Percentiles rank a stretch among this genome's conserved stretches.
Conservation (phyloP, 176 grass and related monocot species). For the Rhynchospora breviuscula region DNA sequence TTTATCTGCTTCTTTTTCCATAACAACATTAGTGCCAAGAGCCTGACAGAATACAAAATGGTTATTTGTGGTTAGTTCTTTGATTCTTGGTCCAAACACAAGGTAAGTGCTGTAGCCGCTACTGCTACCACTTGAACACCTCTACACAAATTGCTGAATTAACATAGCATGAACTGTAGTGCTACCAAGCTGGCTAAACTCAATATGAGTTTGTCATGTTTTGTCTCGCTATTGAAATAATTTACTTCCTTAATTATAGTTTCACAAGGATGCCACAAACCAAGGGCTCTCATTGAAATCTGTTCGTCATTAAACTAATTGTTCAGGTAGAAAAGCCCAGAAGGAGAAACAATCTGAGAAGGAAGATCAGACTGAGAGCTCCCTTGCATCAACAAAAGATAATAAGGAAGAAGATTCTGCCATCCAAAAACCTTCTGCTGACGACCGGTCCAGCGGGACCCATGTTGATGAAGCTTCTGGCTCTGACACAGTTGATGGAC, state of each 20-base stretch:
- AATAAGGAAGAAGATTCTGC: constrained; percentile 43
- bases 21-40: not conserved
- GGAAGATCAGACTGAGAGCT: constrained; percentile 33
- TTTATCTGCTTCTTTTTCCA: not conserved
- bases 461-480: constrained; percentile 46
- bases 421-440: constrained; percentile 32
- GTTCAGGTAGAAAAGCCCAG: constrained; percentile 47
- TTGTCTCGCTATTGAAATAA: constrained; percentile 4
- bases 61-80: not conserved
- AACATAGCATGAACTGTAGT: not conserved
- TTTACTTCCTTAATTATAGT: constrained; percentile 17
- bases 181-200: not conserved
- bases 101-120: not conserved
- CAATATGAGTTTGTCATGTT: not conserved
- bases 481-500: constrained; percentile 39
- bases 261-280: not conserved
- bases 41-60: not conserved
- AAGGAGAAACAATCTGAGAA: constrained; percentile 44
- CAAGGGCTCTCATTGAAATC: constrained; percentile 14
- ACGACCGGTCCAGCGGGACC: constrained; percentile 39
- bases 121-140: not conserved
- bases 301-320: constrained; percentile 7
- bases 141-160: not conserved
- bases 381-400: constrained; percentile 36
- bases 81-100: not conserved